These are phyloP conservation scores for Phialophora macrospora DNA, from an alignment of 2,329 filamentous ascomycete genomes.

Conservation along the genomic window DNA sequence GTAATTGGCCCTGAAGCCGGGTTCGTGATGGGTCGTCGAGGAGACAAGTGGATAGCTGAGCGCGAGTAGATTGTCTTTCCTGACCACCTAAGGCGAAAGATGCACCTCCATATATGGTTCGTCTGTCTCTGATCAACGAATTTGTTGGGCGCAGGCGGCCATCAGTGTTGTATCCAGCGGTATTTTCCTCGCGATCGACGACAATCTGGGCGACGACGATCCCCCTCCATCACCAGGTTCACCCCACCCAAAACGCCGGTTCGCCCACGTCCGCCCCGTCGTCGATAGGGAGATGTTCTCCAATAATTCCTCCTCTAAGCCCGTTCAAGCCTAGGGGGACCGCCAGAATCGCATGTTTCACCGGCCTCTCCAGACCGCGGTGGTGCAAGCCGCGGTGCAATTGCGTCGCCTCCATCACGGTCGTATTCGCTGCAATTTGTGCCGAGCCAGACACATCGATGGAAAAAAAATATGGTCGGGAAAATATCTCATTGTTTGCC, in stretches of 20 bases:
- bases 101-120: constrained; percentile 12
- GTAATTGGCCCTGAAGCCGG: background rate
- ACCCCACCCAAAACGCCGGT: constrained; percentile 15
- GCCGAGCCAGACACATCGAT: background rate
- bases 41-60: background rate
- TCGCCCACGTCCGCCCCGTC: constrained; percentile 14
- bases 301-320: constrained; percentile 5
- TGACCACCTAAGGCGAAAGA: background rate
- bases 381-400: background rate
- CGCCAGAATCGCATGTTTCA: constrained; percentile 21
- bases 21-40: background rate
- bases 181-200: constrained; percentile 6
- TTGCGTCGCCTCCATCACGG: constrained; percentile 5
- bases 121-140: background rate
- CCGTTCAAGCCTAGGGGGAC: constrained; percentile 25
- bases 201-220: constrained; percentile 7
- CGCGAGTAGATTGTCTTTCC: constrained; percentile 4
- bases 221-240: constrained; percentile 1
- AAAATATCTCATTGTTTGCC: background rate
- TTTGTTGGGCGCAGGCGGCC: constrained; percentile 16
- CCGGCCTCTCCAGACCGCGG: constrained; percentile 2
- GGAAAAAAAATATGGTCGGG: background rate
- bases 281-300: background rate
- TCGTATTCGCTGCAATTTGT: background rate
- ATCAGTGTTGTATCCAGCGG: constrained; percentile 18